Percentiles rank a stretch among this genome's conserved stretches.
Evolutionary conservation across 2,329 filamentous ascomycete genomes (phyloP).

Genomic region (Colletotrichum phormii): DNA sequence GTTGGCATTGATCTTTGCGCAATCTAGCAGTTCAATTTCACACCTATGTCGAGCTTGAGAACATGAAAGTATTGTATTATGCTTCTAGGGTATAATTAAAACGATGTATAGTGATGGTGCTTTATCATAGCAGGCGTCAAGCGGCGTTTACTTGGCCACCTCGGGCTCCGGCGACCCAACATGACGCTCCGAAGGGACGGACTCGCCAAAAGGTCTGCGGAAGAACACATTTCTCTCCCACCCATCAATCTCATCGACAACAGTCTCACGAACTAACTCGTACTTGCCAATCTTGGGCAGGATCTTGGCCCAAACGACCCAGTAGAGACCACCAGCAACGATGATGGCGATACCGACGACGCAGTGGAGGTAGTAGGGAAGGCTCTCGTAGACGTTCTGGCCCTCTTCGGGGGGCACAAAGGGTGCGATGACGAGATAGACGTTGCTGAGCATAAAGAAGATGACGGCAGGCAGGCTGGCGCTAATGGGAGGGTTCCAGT

Average conservation of each 20-base stretch:
- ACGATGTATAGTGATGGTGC: background rate
- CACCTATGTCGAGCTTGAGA: background rate
- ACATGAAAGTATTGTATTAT: slow-evolving; percentile 8
- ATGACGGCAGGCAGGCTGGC: slow-evolving; percentile 65
- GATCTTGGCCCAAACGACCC: slow-evolving; percentile 65
- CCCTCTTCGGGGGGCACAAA: slow-evolving; percentile 64
- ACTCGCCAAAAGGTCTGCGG: slow-evolving; percentile 49
- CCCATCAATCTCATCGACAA: slow-evolving; percentile 68
- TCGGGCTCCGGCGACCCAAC: background rate
- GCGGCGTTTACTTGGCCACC: slow-evolving; percentile 5
- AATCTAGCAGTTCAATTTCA: too few species aligned
- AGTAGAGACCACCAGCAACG: slow-evolving; percentile 64
- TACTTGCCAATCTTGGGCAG: slow-evolving; percentile 65
- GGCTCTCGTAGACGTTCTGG: slow-evolving; percentile 63
- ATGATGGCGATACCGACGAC: slow-evolving; percentile 68
- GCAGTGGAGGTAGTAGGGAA: slow-evolving; percentile 70
- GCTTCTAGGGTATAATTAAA: slow-evolving; percentile 29
- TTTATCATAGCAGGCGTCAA: background rate
- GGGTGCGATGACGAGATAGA: slow-evolving; percentile 70
- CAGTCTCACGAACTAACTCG: slow-evolving; percentile 65
- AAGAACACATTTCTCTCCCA: slow-evolving; percentile 71
- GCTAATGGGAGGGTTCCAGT: slow-evolving; percentile 66
- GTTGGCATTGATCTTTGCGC: too few species aligned
- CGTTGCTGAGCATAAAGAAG: slow-evolving; percentile 71
- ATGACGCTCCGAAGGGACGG: slow-evolving; percentile 15